phyloP scores from a whole-genome alignment of 441 rosid species.

The Omphalea diandra region DNA sequence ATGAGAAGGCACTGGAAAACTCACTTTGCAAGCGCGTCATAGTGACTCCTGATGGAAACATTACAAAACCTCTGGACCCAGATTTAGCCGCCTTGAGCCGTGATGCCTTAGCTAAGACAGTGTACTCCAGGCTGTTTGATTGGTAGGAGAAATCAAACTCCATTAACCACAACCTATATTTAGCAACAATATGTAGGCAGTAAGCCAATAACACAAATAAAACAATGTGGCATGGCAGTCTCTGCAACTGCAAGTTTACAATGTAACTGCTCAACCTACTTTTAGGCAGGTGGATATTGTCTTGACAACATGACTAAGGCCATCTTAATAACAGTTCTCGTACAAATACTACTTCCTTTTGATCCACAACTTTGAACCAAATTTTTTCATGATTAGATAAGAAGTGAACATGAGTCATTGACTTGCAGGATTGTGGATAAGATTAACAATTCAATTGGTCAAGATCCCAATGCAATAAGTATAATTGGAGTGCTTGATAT shows the following conservation, averaged over 20 bases:
- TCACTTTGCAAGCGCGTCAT: slow-evolving; percentile 72
- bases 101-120: slow-evolving; percentile 71
- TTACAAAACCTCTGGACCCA: slow-evolving; percentile 66
- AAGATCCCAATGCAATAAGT: slow-evolving; percentile 70
- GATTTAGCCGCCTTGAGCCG: slow-evolving; percentile 51
- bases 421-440: slow-evolving; percentile 84
- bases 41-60: slow-evolving; percentile 70
- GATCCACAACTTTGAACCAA: not conserved
- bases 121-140: slow-evolving; percentile 64
- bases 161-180: slow-evolving; percentile 8
- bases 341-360: slow-evolving; percentile 1
- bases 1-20: slow-evolving; percentile 59
- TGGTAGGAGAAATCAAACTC: slow-evolving; percentile 46
- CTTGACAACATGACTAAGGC: not conserved
- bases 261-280: not conserved
- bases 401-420: slow-evolving; percentile 40
- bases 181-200: slow-evolving; percentile 3
- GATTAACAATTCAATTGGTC: slow-evolving; percentile 84
- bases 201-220: not conserved
- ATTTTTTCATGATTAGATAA: slow-evolving; percentile 18
- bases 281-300: not conserved
- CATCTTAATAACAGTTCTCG: not conserved
- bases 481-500: slow-evolving; percentile 93
- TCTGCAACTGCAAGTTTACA: not conserved
- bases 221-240: not conserved